Conservation (phyloP, 192 early-diverging fungal genomes). For the Backusella sp. region DNA sequence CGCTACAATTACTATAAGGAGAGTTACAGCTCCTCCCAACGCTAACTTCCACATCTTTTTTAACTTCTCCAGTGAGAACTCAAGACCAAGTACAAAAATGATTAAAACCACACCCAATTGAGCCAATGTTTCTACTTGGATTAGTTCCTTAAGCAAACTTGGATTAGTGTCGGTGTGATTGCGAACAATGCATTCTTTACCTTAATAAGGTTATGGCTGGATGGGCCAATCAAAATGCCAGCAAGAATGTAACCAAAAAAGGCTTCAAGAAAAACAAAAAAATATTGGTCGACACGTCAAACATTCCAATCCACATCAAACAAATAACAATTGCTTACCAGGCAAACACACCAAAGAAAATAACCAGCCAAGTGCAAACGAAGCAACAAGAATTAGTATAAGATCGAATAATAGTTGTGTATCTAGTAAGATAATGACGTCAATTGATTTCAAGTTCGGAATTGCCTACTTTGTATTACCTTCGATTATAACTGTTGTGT, state of each 20-base stretch:
- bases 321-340: constrained; percentile 10
- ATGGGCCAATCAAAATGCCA: constrained; percentile 45
- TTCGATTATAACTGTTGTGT: constrained; percentile 45
- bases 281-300: constrained; percentile 21
- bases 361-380: constrained; percentile 40
- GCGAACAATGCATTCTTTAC: constrained; percentile 16
- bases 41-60: constrained; percentile 47
- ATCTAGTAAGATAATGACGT: constrained; percentile 23
- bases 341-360: constrained; percentile 32
- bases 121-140: constrained; percentile 54
- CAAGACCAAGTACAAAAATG: constrained; percentile 56
- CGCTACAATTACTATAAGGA: constrained; percentile 40
- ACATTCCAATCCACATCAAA: constrained; percentile 28
- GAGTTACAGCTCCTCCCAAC: constrained; percentile 42
- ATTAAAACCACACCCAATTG: constrained; percentile 58
- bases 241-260: constrained; percentile 61
- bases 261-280: constrained; percentile 28
- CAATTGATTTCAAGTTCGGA: not conserved
- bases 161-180: constrained; percentile 7
- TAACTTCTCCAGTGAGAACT: constrained; percentile 55
- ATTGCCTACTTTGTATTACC: constrained; percentile 20
- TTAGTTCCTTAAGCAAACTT: constrained; percentile 32
- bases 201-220: constrained; percentile 46
- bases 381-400: constrained; percentile 40
- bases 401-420: constrained; percentile 40